A percentile compares a stretch with the other conserved stretches of the same genome.
Conservation (phyloP, 1,284 basidiomycete genomes). For the Mycocalia duriaeana region DNA sequence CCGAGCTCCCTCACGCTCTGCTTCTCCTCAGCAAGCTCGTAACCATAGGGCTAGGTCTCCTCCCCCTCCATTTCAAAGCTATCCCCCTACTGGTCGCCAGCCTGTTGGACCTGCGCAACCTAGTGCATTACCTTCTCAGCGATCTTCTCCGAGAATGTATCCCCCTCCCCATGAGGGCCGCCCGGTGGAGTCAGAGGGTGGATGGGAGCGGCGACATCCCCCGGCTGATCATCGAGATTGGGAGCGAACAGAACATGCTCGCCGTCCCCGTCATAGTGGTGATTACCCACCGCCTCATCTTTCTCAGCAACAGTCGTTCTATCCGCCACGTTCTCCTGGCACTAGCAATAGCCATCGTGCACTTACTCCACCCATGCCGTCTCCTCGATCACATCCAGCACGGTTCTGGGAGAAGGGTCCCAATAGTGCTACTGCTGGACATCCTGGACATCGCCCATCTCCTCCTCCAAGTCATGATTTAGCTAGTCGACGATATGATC, state of each 20-base stretch:
- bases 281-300: conserved; percentile 39
- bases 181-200: conserved; percentile 38
- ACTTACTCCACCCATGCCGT: conserved; percentile 46
- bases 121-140: conserved; percentile 33
- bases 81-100: conserved; percentile 40
- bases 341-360: conserved; percentile 28
- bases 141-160: conserved; percentile 55
- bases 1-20: conserved; percentile 48
- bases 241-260: conserved; percentile 39
- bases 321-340: conserved; percentile 36
- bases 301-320: conserved; percentile 26
- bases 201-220: conserved; percentile 50
- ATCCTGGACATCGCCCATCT: conserved; percentile 28
- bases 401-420: conserved; percentile 43
- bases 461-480: conserved; percentile 26
- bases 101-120: conserved; percentile 52
- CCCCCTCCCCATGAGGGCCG: conserved; percentile 38
- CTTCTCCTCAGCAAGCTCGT: conserved; percentile 51
- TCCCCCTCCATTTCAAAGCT: conserved; percentile 35
- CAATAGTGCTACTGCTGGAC: conserved; percentile 19
- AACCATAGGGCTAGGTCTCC: conserved; percentile 35
- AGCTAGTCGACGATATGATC: conserved; percentile 34
- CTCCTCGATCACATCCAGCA: conserved; percentile 44
- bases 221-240: conserved; percentile 38
- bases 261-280: conserved; percentile 38